A percentile compares a stretch with the other conserved stretches of the same genome.
Evolutionary conservation across 2,329 filamentous ascomycete genomes (phyloP).

Genomic region (Tolypocladium amazonense): DNA sequence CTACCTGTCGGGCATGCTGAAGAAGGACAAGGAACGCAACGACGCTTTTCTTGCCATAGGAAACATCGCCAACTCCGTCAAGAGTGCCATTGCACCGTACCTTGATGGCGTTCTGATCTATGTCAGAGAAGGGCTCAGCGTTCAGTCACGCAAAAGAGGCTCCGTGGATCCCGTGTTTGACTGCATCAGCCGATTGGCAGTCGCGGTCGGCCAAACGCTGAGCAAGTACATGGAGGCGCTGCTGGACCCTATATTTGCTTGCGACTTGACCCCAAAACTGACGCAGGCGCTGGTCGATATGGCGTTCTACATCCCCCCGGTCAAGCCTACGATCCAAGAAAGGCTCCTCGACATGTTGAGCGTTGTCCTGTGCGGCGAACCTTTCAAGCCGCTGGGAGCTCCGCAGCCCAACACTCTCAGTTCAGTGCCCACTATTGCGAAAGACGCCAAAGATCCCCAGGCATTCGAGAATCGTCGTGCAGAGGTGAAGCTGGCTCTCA

Average conservation of each 20-base stretch:
- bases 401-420: slow-evolving; percentile 73
- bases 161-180: slow-evolving; percentile 79
- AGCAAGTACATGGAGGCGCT: slow-evolving; percentile 98
- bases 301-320: slow-evolving; percentile 95
- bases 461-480: slow-evolving; percentile 72
- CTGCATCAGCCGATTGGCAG: slow-evolving; percentile 92
- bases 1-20: slow-evolving; percentile 84
- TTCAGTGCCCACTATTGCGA: slow-evolving; percentile 71
- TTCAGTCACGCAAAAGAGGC: slow-evolving; percentile 59
- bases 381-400: slow-evolving; percentile 85
- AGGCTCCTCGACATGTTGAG: slow-evolving; percentile 90
- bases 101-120: slow-evolving; percentile 89
- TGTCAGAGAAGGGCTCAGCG: slow-evolving; percentile 79
- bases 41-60: slow-evolving; percentile 93
- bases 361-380: slow-evolving; percentile 81
- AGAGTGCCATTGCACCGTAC: slow-evolving; percentile 89
- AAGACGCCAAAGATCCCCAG: slow-evolving; percentile 75
- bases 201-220: slow-evolving; percentile 89
- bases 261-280: slow-evolving; percentile 84
- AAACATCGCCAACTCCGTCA: slow-evolving; percentile 91
- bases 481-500: slow-evolving; percentile 86
- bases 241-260: slow-evolving; percentile 92
- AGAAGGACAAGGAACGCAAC: slow-evolving; percentile 89
- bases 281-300: slow-evolving; percentile 96
- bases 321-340: slow-evolving; percentile 88